phyloP scores from a whole-genome alignment of 306 rosid species.

The apple (Malus domestica) region DNA sequence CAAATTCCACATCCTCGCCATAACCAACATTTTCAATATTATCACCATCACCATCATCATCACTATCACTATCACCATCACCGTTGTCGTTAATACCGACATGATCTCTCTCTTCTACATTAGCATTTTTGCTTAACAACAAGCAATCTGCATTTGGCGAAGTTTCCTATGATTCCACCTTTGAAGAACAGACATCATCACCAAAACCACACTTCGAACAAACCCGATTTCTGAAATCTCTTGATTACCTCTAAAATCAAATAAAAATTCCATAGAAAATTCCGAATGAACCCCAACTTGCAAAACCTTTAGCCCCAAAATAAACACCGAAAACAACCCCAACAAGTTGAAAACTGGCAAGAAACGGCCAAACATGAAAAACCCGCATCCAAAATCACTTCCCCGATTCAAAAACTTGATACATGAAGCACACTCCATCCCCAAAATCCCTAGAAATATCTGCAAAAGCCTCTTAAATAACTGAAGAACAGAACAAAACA shows the following conservation, averaged over 20 bases:
- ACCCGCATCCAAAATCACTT: conserved; percentile 40
- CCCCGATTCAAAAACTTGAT: conserved; percentile 35
- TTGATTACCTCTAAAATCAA: conserved; percentile 19
- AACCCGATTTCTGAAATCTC: conserved; percentile 11
- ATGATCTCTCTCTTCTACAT: conserved; percentile 11
- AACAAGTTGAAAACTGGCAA: conserved; percentile 26
- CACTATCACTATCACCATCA: neutral
- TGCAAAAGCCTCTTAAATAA: conserved; percentile 24
- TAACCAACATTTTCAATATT: neutral
- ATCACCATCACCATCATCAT: neutral
- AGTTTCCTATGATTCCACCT: neutral
- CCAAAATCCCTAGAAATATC: conserved; percentile 16
- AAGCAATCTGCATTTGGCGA: neutral
- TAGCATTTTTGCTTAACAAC: neutral
- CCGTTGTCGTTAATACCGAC: neutral
- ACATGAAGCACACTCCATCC: conserved; percentile 46
- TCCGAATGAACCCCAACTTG: conserved; percentile 16
- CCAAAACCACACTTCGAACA: conserved; percentile 15
- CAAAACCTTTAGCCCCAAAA: conserved; percentile 18
- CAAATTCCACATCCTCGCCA: conserved; percentile 36
- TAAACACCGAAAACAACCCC: conserved; percentile 37
- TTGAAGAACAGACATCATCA: conserved; percentile 10
- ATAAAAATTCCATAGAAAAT: conserved; percentile 19
- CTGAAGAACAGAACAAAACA: conserved; percentile 30
- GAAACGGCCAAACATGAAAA: conserved; percentile 38